These are phyloP conservation scores for Phyllostachys edulis DNA, from an alignment of 176 grass and related monocot genomes.

Conservation along the genomic window DNA sequence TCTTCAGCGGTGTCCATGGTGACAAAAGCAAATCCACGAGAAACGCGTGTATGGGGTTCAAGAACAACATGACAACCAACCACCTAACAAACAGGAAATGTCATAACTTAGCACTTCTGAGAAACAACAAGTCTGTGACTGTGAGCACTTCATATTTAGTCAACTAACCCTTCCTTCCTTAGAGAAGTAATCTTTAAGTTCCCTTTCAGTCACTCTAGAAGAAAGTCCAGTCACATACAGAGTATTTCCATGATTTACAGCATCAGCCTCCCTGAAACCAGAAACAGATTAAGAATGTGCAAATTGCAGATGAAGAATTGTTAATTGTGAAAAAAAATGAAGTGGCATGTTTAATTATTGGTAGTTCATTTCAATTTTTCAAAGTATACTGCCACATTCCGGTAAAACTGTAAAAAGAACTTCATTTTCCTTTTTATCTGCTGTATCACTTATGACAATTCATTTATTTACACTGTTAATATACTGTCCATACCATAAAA, in stretches of 20 bases:
- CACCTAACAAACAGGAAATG: slow-evolving; percentile 38
- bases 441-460: not conserved
- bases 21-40: slow-evolving; percentile 78
- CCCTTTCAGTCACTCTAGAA: slow-evolving; percentile 65
- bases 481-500: not conserved
- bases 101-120: slow-evolving; percentile 4
- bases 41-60: slow-evolving; percentile 62
- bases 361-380: not conserved
- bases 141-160: not conserved
- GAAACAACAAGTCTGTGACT: not conserved
- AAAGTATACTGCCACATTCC: not conserved
- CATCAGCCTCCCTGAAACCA: slow-evolving; percentile 40
- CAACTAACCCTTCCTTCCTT: slow-evolving; percentile 73
- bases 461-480: not conserved
- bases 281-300: not conserved
- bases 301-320: slow-evolving; percentile 1
- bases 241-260: slow-evolving; percentile 65
- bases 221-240: slow-evolving; percentile 69
- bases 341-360: not conserved
- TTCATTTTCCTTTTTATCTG: not conserved
- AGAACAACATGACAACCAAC: slow-evolving; percentile 63
- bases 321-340: not conserved
- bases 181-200: slow-evolving; percentile 60
- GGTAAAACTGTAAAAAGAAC: not conserved
- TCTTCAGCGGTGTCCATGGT: slow-evolving; percentile 68